phyloP scores from a whole-genome alignment of 2,329 filamentous ascomycete genomes.

The Diplodia mutila region DNA sequence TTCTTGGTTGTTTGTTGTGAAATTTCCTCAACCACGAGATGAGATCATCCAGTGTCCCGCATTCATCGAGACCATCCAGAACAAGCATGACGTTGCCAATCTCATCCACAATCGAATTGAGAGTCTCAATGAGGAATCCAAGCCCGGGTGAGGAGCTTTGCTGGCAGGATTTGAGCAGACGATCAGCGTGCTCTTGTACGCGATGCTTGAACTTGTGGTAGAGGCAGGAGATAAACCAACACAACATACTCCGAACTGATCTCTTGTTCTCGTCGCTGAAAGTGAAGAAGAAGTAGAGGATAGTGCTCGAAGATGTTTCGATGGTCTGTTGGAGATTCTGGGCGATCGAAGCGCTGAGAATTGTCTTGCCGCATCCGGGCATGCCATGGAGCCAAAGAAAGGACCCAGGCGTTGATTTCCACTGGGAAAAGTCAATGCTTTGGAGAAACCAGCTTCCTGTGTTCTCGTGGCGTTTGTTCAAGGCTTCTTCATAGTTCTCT shows the following conservation, averaged over 20 bases:
- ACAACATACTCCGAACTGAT: conserved; percentile 39
- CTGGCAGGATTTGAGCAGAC: conserved; percentile 29
- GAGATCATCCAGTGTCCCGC: background rate
- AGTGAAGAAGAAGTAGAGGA: conserved; percentile 44
- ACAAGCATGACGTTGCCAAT: conserved; percentile 29
- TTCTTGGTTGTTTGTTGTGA: background rate
- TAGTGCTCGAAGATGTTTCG: background rate
- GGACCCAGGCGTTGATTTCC: background rate
- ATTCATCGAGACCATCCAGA: conserved; percentile 40
- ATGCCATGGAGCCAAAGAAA: background rate
- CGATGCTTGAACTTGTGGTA: background rate
- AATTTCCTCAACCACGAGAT: background rate
- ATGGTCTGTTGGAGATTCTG: background rate
- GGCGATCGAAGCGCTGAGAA: background rate
- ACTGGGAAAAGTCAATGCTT: background rate
- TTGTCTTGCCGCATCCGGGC: background rate
- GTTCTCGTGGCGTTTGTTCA: background rate
- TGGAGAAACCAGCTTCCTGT: background rate
- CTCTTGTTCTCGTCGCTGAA: conserved; percentile 38
- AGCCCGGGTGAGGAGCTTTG: conserved; percentile 31
- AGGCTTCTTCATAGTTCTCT: background rate
- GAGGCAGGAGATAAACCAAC: conserved; percentile 45
- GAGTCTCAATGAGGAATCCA: conserved; percentile 31
- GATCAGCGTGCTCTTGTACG: background rate
- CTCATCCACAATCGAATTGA: conserved; percentile 35